These are phyloP conservation scores for Tephrocybe rancida DNA, from an alignment of 768 basidiomycete species.

Conservation along the genomic window DNA sequence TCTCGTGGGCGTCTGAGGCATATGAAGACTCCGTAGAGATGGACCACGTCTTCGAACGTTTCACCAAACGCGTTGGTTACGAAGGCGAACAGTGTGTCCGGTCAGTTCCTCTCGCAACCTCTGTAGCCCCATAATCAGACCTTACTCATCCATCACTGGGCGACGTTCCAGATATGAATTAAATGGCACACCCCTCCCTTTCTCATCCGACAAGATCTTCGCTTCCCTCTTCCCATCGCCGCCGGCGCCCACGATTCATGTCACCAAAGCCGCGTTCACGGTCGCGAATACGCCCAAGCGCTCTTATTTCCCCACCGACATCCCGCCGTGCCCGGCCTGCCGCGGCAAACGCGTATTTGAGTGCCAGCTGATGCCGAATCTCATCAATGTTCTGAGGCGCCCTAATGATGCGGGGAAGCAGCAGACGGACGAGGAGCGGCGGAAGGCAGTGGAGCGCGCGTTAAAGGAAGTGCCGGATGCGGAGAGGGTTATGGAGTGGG, in stretches of 20 bases:
- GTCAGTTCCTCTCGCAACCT: slow-evolving; percentile 44
- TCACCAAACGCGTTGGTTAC: slow-evolving; percentile 68
- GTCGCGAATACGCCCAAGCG: slow-evolving; percentile 51
- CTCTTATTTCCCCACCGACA: slow-evolving; percentile 52
- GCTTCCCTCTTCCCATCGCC: slow-evolving; percentile 72
- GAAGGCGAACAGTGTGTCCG: slow-evolving; percentile 87
- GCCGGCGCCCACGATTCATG: slow-evolving; percentile 43
- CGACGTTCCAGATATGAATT: slow-evolving; percentile 73
- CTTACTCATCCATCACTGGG: slow-evolving; percentile 1
- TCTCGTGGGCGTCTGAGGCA: slow-evolving; percentile 66
- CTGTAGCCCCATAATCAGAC: not conserved
- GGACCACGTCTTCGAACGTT: slow-evolving; percentile 87
- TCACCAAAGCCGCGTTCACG: slow-evolving; percentile 64
- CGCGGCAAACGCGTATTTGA: slow-evolving; percentile 76
- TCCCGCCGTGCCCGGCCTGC: slow-evolving; percentile 74
- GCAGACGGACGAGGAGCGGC: slow-evolving; percentile 69
- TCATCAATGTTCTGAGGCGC: slow-evolving; percentile 74
- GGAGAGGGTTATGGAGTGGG: slow-evolving; percentile 87
- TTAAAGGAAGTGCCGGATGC: slow-evolving; percentile 48
- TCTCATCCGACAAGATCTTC: slow-evolving; percentile 76
- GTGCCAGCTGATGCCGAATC: slow-evolving; percentile 92
- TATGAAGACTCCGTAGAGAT: slow-evolving; percentile 82
- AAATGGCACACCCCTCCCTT: slow-evolving; percentile 83
- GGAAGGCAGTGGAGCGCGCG: slow-evolving; percentile 56
- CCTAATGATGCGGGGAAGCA: slow-evolving; percentile 29